Conservation (phyloP, 805 yeast species). For the Metschnikowia borealis region DNA sequence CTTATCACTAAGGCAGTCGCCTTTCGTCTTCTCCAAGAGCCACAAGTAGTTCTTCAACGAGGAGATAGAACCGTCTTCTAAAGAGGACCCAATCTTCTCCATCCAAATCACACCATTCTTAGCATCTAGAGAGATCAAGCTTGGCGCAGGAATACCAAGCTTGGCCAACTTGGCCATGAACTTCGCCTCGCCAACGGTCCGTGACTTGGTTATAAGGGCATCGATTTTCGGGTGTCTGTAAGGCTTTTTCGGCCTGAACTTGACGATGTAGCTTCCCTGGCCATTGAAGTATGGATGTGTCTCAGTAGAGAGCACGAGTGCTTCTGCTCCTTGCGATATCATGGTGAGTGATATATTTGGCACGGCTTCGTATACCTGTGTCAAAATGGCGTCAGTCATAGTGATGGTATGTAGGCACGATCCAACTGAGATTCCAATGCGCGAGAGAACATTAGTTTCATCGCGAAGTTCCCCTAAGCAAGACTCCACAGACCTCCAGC, state of each 20-base stretch:
- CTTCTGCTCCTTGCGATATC: conserved; percentile 90
- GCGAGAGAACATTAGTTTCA: neutral
- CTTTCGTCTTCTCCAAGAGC: conserved; percentile 43
- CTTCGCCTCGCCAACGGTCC: conserved; percentile 84
- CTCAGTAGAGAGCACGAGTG: conserved; percentile 62
- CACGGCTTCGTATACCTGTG: conserved; percentile 39
- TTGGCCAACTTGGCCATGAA: conserved; percentile 54
- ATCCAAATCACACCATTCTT: conserved; percentile 82
- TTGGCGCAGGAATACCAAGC: conserved; percentile 67
- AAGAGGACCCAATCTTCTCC: conserved; percentile 63
- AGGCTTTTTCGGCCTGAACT: conserved; percentile 85
- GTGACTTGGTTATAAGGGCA: conserved; percentile 63
- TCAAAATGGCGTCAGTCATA: conserved; percentile 56
- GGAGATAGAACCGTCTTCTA: conserved; percentile 51
- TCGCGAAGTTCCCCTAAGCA: neutral
- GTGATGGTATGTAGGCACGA: neutral
- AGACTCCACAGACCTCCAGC: neutral
- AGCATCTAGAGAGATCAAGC: conserved; percentile 70
- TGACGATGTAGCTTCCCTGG: conserved; percentile 50
- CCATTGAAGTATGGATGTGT: conserved; percentile 57
- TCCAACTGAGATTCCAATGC: neutral
- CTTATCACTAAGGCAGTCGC: conserved; percentile 24
- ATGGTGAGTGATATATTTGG: conserved; percentile 48
- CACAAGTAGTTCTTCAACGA: conserved; percentile 73
- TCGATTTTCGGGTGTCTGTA: conserved; percentile 87